Percentiles rank a stretch among this genome's conserved stretches.
Conservation (phyloP, 1,139 yeast species). For the Magnusiomyces sp. region DNA sequence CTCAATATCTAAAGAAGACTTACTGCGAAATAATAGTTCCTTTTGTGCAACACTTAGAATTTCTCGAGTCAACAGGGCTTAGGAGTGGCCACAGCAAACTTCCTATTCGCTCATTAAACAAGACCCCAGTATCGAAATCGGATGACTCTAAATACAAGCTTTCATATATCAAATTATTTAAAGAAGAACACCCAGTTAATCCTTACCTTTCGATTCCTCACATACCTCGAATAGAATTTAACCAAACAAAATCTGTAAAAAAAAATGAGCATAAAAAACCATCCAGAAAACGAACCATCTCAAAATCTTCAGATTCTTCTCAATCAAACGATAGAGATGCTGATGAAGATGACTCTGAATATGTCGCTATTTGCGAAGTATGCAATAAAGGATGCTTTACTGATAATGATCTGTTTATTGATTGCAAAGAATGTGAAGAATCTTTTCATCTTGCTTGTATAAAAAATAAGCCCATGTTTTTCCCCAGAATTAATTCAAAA, state of each 20-base stretch:
- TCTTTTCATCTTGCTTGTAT: neutral
- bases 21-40: conserved; percentile 22
- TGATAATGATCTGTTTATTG: conserved; percentile 7
- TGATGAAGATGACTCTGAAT: neutral
- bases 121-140: too few relatives aligned
- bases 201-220: too few relatives aligned
- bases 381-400: conserved; percentile 11
- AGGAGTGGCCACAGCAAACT: conserved; percentile 10
- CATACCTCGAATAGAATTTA: too few relatives aligned
- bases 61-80: conserved; percentile 10
- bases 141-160: too few relatives aligned
- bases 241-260: too few relatives aligned
- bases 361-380: conserved; percentile 11
- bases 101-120: neutral
- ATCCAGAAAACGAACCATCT: too few relatives aligned
- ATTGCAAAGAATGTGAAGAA: neutral
- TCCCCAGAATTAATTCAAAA: too few relatives aligned
- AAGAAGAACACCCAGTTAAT: too few relatives aligned
- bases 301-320: too few relatives aligned
- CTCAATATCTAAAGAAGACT: neutral
- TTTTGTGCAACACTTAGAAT: conserved; percentile 25
- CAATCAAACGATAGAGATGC: neutral
- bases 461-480: neutral
- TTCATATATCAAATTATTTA: too few relatives aligned
- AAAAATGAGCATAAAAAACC: too few relatives aligned